phyloP scores from a whole-genome alignment of 768 basidiomycete genomes.

The Heimioporus sp. region DNA sequence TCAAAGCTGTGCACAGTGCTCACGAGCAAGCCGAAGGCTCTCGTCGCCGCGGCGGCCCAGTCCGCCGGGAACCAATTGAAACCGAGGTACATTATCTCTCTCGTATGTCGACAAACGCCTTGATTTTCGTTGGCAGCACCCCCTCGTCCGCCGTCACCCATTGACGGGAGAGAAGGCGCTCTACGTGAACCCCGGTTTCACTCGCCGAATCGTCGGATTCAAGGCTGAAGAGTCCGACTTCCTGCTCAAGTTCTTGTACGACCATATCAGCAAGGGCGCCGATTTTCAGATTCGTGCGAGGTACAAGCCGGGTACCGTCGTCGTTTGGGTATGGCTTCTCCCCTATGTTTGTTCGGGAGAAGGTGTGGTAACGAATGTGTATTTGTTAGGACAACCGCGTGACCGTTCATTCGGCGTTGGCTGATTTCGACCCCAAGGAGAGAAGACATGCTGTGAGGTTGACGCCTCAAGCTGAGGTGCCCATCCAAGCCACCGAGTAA shows the following conservation, averaged over 20 bases:
- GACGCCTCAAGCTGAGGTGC: slow-evolving; percentile 49
- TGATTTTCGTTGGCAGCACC: slow-evolving; percentile 35
- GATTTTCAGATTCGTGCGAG: slow-evolving; percentile 50
- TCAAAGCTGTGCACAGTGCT: slow-evolving; percentile 55
- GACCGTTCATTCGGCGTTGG: slow-evolving; percentile 44
- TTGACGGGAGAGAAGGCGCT: slow-evolving; percentile 63
- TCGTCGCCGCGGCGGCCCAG: slow-evolving; percentile 40
- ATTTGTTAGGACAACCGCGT: slow-evolving; percentile 42
- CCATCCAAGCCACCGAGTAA: slow-evolving; percentile 31
- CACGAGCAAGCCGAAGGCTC: slow-evolving; percentile 52
- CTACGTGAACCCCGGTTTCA: slow-evolving; percentile 57
- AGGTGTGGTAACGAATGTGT: neutral
- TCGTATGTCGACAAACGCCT: too few species aligned
- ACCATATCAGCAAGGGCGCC: slow-evolving; percentile 49
- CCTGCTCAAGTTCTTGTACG: slow-evolving; percentile 52
- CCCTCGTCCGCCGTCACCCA: slow-evolving; percentile 56
- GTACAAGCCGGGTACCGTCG: slow-evolving; percentile 53
- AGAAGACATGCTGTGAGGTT: slow-evolving; percentile 46
- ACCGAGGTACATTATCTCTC: slow-evolving; percentile 32
- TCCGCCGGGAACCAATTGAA: slow-evolving; percentile 50
- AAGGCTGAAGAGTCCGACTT: slow-evolving; percentile 54
- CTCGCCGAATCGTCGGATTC: slow-evolving; percentile 52
- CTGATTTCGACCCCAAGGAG: slow-evolving; percentile 37
- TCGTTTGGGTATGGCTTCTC: slow-evolving; percentile 47
- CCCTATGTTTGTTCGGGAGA: neutral